Base-by-base conservation (phyloP, 2,329 filamentous ascomycete species). In the Endothia cerciana region DNA sequence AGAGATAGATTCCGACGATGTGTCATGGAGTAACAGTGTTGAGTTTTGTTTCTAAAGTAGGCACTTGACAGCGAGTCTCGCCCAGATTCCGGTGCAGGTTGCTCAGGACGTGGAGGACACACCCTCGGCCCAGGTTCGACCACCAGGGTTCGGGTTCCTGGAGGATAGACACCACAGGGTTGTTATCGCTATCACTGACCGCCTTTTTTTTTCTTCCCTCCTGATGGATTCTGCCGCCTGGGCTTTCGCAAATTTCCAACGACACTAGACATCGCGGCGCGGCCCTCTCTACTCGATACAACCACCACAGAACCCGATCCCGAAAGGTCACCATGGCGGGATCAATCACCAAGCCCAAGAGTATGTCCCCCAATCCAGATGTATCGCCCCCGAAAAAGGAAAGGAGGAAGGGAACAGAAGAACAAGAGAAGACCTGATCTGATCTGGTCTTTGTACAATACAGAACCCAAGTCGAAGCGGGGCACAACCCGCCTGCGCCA, bases 381-480 rank as follows among this genome's bases (percentile, higher is more conserved):
- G 10, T 36, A 36, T 36, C 33, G 10, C 33, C 33, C n/a, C n/a
- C n/a, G n/a, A n/a, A n/a, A n/a, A n/a, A n/a, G n/a, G 6, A 11
- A n/a, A 43, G 2, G n/a, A 43, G n/a, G 17, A 43, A 43, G 1
- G n/a, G n/a, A n/a, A n/a, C n/a, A n/a, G 1, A 25, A 11, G 7
- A 30, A 51, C 13, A 51, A 30, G 3, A 51, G 13, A 28, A 4
- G n/a, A 45, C 3, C 22, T 28, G 25, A 28, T 30, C 25, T 30
- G 25, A 51, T 51, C 1, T 15, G 28, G 28, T 51, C 25, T 25
- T 51, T 33, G 13, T 11, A 25, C 2, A 65, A 36, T 55, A 3
- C 73, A 97, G 93, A 97, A 81, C 95, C 94, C 75, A 93, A 90
- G 81, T 98, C 94, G 64, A 99, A 99, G 87, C 91, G 95, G 79